Evolutionary conservation across 2,329 filamentous ascomycete species (phyloP).

Genomic region (Arthrobotrys conoides): DNA sequence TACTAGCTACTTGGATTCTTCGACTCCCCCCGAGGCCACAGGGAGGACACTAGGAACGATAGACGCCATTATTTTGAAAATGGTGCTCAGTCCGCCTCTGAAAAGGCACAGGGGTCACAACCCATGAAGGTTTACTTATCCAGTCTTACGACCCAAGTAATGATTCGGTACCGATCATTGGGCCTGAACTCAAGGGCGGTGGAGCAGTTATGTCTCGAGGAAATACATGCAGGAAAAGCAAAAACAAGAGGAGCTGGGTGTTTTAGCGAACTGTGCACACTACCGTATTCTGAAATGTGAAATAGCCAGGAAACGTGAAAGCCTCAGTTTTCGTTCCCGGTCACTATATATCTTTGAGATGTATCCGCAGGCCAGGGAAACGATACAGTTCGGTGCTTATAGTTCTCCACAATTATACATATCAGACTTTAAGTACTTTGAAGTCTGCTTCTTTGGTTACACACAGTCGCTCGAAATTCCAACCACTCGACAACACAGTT

Average conservation of each 20-base stretch:
- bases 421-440: neutral
- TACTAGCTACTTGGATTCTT: conserved; percentile 7
- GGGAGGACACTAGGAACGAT: too few relatives aligned
- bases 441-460: neutral
- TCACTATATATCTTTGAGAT: conserved; percentile 51
- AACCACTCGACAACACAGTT: conserved; percentile 43
- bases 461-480: conserved; percentile 17
- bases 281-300: neutral
- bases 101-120: conserved; percentile 42
- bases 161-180: too few relatives aligned
- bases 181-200: neutral
- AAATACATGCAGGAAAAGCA: conserved; percentile 24
- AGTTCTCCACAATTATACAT: conserved; percentile 57
- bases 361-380: conserved; percentile 7
- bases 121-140: too few relatives aligned
- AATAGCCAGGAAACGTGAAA: conserved; percentile 7
- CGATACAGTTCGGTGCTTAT: conserved; percentile 17
- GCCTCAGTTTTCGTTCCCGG: neutral
- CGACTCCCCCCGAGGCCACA: conserved; percentile 29
- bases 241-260: conserved; percentile 31
- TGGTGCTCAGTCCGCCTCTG: too few relatives aligned
- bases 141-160: too few relatives aligned
- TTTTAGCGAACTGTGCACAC: conserved; percentile 37
- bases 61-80: too few relatives aligned
- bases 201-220: conserved; percentile 4